phyloP scores from a whole-genome alignment of 176 grass and related monocot genomes.

The Oropetium thomaeum region DNA sequence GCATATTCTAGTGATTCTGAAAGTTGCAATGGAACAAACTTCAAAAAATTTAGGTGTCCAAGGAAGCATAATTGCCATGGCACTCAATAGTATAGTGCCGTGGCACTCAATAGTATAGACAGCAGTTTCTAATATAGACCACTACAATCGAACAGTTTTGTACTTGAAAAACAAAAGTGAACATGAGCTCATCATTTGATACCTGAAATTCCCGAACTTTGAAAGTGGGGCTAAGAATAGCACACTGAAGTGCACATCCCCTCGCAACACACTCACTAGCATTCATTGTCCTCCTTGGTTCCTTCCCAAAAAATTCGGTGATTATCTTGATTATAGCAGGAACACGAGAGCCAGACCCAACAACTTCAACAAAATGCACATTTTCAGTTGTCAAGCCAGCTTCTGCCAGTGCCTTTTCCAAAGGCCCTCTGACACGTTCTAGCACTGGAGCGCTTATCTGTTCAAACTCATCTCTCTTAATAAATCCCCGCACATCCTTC shows the following conservation, averaged over 20 bases:
- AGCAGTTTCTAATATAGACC: no score
- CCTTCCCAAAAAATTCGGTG: conserved; percentile 77
- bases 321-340: conserved; percentile 87
- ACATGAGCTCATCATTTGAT: neutral
- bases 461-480: conserved; percentile 91
- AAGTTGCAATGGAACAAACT: neutral
- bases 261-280: conserved; percentile 86
- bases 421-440: conserved; percentile 67
- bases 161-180: neutral
- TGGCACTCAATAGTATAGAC: neutral
- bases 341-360: conserved; percentile 90
- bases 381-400: conserved; percentile 58
- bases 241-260: conserved; percentile 77
- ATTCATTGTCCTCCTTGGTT: conserved; percentile 88
- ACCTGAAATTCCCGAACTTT: conserved; percentile 98
- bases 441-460: conserved; percentile 57
- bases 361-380: conserved; percentile 85
- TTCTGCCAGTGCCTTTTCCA: conserved; percentile 73
- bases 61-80: neutral
- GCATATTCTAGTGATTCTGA: neutral
- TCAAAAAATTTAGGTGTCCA: neutral
- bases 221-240: conserved; percentile 90
- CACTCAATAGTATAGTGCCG: neutral
- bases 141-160: neutral
- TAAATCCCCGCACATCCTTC: conserved; percentile 80